Conservation (phyloP, 2,329 filamentous ascomycete genomes). For the Fusarium drepaniforme region DNA sequence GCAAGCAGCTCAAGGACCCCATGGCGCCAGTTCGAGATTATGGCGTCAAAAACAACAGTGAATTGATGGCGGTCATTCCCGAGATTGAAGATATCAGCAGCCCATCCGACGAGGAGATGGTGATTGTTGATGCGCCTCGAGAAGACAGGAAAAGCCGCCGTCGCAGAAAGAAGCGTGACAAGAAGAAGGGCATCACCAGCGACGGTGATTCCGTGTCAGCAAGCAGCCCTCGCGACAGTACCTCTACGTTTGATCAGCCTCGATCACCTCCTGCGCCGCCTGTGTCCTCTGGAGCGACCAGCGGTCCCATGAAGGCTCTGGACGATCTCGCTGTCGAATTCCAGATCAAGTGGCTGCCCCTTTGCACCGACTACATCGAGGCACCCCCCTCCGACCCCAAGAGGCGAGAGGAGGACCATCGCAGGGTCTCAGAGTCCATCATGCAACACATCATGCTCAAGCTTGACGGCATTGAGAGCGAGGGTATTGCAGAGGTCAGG, state of each 20-base stretch:
- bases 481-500: slow-evolving; percentile 75
- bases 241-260: slow-evolving; percentile 52
- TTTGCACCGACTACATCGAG: slow-evolving; percentile 71
- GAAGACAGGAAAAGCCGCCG: slow-evolving; percentile 53
- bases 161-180: slow-evolving; percentile 58
- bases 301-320: slow-evolving; percentile 66
- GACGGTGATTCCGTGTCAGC: slow-evolving; percentile 53
- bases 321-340: slow-evolving; percentile 76
- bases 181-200: slow-evolving; percentile 43
- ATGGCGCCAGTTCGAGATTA: slow-evolving; percentile 69
- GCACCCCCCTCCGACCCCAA: slow-evolving; percentile 74
- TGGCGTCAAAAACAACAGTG: slow-evolving; percentile 70
- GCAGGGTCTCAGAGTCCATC: slow-evolving; percentile 80
- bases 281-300: slow-evolving; percentile 47
- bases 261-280: slow-evolving; percentile 39
- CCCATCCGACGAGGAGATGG: slow-evolving; percentile 58
- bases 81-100: slow-evolving; percentile 53
- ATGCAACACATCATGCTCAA: slow-evolving; percentile 83
- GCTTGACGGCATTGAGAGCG: slow-evolving; percentile 80
- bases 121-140: slow-evolving; percentile 56
- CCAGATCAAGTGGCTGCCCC: slow-evolving; percentile 71
- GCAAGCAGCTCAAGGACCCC: slow-evolving; percentile 75
- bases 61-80: slow-evolving; percentile 64
- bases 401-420: slow-evolving; percentile 80
- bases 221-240: slow-evolving; percentile 60